These are phyloP conservation scores for Chloris gayana DNA, from an alignment of 176 grass and related monocot species.

Conservation along the genomic window DNA sequence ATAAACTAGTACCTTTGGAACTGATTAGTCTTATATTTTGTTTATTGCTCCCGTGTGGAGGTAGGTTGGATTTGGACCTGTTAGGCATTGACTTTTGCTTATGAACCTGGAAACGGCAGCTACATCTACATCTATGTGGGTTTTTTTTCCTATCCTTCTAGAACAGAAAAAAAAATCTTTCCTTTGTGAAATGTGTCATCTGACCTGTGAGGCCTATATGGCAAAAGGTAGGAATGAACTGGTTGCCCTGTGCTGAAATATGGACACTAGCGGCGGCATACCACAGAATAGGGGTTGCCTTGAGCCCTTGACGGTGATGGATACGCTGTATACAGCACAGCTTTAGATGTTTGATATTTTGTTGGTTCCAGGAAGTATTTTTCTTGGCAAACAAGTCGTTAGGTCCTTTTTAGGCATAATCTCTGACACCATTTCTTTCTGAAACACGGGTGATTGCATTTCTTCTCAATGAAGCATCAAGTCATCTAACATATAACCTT, in stretches of 20 bases:
- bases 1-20: slow-evolving; percentile 4
- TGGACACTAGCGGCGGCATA: slow-evolving; percentile 1
- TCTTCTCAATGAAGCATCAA: slow-evolving; percentile 18
- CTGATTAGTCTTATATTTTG: slow-evolving; percentile 22
- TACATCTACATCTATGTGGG: slow-evolving; percentile 33
- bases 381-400: slow-evolving; percentile 13
- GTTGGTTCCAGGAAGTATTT: slow-evolving; percentile 9
- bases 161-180: slow-evolving; percentile 34
- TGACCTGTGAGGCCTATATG: slow-evolving; percentile 19
- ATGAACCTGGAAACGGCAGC: slow-evolving; percentile 24
- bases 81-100: slow-evolving; percentile 35
- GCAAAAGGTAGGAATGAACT: slow-evolving; percentile 1
- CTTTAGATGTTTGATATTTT: background rate
- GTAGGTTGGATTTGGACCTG: slow-evolving; percentile 25
- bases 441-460: background rate
- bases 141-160: slow-evolving; percentile 41
- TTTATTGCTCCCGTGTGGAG: slow-evolving; percentile 18
- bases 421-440: background rate
- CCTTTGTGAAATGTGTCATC: slow-evolving; percentile 34
- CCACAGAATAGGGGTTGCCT: slow-evolving; percentile 13
- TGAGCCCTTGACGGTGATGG: slow-evolving; percentile 13
- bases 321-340: slow-evolving; percentile 13
- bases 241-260: background rate
- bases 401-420: background rate
- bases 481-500: slow-evolving; percentile 2